A percentile compares a stretch with the other conserved stretches of the same genome.
These are phyloP conservation scores for Plantago lanceolata DNA, from an alignment of 305 asterid species.

Conservation along the genomic window DNA sequence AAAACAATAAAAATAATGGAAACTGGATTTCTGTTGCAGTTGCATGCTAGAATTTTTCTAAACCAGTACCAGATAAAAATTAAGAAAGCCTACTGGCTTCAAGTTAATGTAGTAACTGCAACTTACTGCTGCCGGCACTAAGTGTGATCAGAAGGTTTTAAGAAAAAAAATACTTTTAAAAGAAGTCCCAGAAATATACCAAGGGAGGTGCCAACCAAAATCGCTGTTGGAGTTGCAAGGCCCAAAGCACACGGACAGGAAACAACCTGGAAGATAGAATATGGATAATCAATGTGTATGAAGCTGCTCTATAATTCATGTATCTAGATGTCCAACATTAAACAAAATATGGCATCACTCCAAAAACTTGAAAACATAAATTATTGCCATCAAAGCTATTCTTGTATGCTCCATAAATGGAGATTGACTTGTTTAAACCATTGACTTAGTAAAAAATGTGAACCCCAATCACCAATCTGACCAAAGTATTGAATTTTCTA, in stretches of 20 bases:
- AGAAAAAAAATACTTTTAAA: too few relatives aligned
- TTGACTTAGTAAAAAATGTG: slow-evolving; percentile 4
- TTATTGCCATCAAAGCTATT: not conserved
- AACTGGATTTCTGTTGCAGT: slow-evolving; percentile 13
- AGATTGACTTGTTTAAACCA: too few relatives aligned
- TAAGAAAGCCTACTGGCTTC: slow-evolving; percentile 1
- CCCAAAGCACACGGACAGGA: slow-evolving; percentile 99
- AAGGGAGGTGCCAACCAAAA: slow-evolving; percentile 94
- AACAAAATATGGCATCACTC: not conserved
- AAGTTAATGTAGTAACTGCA: slow-evolving; percentile 15
- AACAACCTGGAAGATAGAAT: slow-evolving; percentile 62
- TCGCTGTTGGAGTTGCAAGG: slow-evolving; percentile 98
- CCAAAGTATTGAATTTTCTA: not conserved
- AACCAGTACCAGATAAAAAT: not conserved
- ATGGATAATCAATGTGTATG: slow-evolving; percentile 18
- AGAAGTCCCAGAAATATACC: slow-evolving; percentile 42
- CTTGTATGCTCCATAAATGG: not conserved
- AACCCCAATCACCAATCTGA: not conserved
- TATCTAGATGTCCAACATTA: not conserved
- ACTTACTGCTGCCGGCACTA: not conserved
- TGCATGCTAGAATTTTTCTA: not conserved
- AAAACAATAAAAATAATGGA: slow-evolving; percentile 16
- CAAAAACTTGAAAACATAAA: not conserved
- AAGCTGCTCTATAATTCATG: slow-evolving; percentile 18
- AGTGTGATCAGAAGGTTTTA: slow-evolving; percentile 1